Conservation (phyloP, 2,329 filamentous ascomycete species). For the Colletotrichum eremochloae region DNA sequence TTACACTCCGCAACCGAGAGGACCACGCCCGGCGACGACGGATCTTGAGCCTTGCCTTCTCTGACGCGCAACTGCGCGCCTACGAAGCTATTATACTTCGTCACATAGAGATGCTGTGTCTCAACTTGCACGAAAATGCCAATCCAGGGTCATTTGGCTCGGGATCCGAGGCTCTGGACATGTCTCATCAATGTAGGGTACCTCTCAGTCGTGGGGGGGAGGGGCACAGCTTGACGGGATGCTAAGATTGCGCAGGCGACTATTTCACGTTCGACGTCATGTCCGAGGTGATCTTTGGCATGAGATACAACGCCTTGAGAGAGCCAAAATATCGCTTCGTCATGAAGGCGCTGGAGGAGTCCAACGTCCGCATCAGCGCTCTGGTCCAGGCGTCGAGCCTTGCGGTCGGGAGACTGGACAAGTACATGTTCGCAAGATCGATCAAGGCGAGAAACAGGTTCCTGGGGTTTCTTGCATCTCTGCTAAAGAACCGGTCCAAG, state of each 20-base stretch:
- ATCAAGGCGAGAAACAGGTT: slow-evolving; percentile 24
- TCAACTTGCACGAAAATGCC: slow-evolving; percentile 41
- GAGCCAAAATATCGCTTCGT: slow-evolving; percentile 39
- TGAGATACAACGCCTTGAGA: slow-evolving; percentile 17
- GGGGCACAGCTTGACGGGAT: not conserved
- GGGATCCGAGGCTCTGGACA: slow-evolving; percentile 16
- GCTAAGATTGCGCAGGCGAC: slow-evolving; percentile 9
- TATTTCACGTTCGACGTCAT: slow-evolving; percentile 34
- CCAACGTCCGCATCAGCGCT: slow-evolving; percentile 44
- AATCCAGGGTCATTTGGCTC: slow-evolving; percentile 18
- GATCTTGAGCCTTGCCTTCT: slow-evolving; percentile 45
- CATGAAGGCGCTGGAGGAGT: slow-evolving; percentile 42
- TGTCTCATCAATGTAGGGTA: slow-evolving; percentile 21
- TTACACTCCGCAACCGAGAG: slow-evolving; percentile 20
- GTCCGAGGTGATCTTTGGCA: slow-evolving; percentile 19
- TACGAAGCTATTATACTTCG: slow-evolving; percentile 45
- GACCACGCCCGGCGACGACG: slow-evolving; percentile 40
- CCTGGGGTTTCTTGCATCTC: slow-evolving; percentile 27
- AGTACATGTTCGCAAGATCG: slow-evolving; percentile 13
- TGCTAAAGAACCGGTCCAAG: slow-evolving; percentile 39
- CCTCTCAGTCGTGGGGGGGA: no score
- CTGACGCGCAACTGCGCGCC: slow-evolving; percentile 43
- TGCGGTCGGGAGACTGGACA: slow-evolving; percentile 14
- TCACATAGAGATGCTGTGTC: slow-evolving; percentile 42
- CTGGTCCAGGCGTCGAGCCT: slow-evolving; percentile 38